phyloP scores from a whole-genome alignment of 2,329 filamentous ascomycete genomes.

The Cercospora sojina region DNA sequence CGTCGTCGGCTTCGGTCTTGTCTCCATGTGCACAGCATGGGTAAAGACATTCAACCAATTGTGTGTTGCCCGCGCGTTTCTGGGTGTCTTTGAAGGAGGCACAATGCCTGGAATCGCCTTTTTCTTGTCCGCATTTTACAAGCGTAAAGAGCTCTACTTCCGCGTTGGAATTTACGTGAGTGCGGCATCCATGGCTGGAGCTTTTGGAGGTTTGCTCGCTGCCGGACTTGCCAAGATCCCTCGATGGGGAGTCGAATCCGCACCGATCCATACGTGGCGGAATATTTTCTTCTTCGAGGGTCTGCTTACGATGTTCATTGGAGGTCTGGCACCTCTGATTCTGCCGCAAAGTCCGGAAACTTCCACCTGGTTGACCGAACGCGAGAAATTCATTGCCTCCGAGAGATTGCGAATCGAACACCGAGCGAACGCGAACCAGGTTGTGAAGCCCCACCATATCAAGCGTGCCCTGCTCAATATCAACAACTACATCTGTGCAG shows the following conservation, averaged over 20 bases:
- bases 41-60: constrained; percentile 20
- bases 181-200: constrained; percentile 42
- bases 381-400: constrained; percentile 56
- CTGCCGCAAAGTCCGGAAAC: constrained; percentile 53
- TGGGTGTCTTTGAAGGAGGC: constrained; percentile 72
- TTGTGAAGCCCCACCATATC: constrained; percentile 51
- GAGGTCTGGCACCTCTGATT: constrained; percentile 49
- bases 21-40: constrained; percentile 45
- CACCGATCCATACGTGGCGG: constrained; percentile 53
- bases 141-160: constrained; percentile 28
- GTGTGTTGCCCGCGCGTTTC: constrained; percentile 49
- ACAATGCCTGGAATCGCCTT: constrained; percentile 52
- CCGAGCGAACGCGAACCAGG: constrained; percentile 47
- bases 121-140: constrained; percentile 28
- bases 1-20: constrained; percentile 56
- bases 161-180: constrained; percentile 30
- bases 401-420: constrained; percentile 55
- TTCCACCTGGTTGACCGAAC: constrained; percentile 52
- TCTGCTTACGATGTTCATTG: constrained; percentile 53
- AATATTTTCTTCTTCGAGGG: constrained; percentile 67
- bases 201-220: constrained; percentile 29
- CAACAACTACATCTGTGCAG: constrained; percentile 59
- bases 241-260: constrained; percentile 49
- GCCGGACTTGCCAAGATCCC: constrained; percentile 51
- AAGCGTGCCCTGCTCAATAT: constrained; percentile 55